Conservation (phyloP, 2,329 filamentous ascomycete species). For the Colletotrichum ledebouriae region DNA sequence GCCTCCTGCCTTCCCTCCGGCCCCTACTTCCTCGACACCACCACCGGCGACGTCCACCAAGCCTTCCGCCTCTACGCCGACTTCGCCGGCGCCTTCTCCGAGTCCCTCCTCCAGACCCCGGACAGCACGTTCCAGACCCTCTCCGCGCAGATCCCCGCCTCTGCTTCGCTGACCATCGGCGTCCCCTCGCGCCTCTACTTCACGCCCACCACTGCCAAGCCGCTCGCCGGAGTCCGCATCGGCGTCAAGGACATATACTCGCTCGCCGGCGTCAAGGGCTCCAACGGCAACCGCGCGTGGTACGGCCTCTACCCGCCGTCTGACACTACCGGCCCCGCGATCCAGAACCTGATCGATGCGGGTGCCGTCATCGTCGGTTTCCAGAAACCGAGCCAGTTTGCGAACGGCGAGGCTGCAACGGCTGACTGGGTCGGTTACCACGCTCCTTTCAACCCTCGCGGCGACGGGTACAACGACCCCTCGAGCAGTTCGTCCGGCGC, state of each 20-base stretch:
- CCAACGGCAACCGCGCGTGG: slow-evolving; percentile 69
- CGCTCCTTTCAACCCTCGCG: slow-evolving; percentile 59
- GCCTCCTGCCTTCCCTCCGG: slow-evolving; percentile 48
- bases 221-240: slow-evolving; percentile 71
- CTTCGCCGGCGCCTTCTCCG: slow-evolving; percentile 50
- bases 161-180: slow-evolving; percentile 52
- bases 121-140: slow-evolving; percentile 51
- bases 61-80: slow-evolving; percentile 55
- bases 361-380: slow-evolving; percentile 66
- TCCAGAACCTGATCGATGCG: slow-evolving; percentile 70
- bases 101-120: slow-evolving; percentile 50
- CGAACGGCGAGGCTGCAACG: slow-evolving; percentile 57
- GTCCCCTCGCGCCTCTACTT: slow-evolving; percentile 74
- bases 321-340: slow-evolving; percentile 60
- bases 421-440: slow-evolving; percentile 58
- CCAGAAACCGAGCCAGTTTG: slow-evolving; percentile 61
- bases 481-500: slow-evolving; percentile 56
- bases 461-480: slow-evolving; percentile 61
- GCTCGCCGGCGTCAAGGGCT: slow-evolving; percentile 66
- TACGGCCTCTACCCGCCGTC: slow-evolving; percentile 64
- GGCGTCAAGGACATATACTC: slow-evolving; percentile 75
- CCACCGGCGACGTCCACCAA: slow-evolving; percentile 50
- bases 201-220: slow-evolving; percentile 64
- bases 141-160: slow-evolving; percentile 50
- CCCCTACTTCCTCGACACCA: slow-evolving; percentile 53